phyloP scores from a whole-genome alignment of 768 basidiomycete species.

The Piloderma croceum region DNA sequence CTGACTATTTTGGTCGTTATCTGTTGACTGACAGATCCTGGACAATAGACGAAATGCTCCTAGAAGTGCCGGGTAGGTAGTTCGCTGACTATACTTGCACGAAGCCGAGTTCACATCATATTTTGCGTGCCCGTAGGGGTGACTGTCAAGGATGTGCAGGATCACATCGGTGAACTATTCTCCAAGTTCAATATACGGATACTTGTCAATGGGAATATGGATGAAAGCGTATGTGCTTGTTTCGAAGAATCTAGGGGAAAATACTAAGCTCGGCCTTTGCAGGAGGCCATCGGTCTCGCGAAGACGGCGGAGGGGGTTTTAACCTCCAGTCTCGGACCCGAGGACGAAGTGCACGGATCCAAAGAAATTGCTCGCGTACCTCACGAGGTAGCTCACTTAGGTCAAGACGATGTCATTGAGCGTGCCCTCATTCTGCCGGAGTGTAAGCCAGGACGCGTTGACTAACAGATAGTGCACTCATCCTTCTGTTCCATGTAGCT shows the following conservation, averaged over 20 bases:
- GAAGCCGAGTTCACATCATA: slow-evolving; percentile 1
- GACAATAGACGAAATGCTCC: slow-evolving; percentile 71
- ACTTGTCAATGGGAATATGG: slow-evolving; percentile 79
- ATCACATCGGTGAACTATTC: slow-evolving; percentile 55
- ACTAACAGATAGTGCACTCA: background rate
- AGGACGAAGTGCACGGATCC: slow-evolving; percentile 48
- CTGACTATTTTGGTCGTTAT: slow-evolving; percentile 71
- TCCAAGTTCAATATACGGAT: slow-evolving; percentile 63
- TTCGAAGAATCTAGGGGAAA: too few relatives aligned
- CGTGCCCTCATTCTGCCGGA: slow-evolving; percentile 60
- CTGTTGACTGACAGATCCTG: slow-evolving; percentile 67
- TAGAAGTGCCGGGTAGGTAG: slow-evolving; percentile 58
- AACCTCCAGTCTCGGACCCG: slow-evolving; percentile 45
- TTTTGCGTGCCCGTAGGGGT: slow-evolving; percentile 52
- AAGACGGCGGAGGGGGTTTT: slow-evolving; percentile 68
- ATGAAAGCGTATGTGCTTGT: slow-evolving; percentile 67
- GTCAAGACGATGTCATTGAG: too few relatives aligned
- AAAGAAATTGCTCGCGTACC: too few relatives aligned
- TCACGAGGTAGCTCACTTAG: too few relatives aligned
- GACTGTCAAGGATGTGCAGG: slow-evolving; percentile 62
- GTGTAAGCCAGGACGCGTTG: slow-evolving; percentile 36
- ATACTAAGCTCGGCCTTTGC: too few relatives aligned
- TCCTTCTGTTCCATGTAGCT: slow-evolving; percentile 36
- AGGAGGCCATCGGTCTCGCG: slow-evolving; percentile 76
- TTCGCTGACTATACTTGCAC: background rate